Conservation (phyloP, 2,329 filamentous ascomycete species). For the Trichoderma arundinaceum region DNA sequence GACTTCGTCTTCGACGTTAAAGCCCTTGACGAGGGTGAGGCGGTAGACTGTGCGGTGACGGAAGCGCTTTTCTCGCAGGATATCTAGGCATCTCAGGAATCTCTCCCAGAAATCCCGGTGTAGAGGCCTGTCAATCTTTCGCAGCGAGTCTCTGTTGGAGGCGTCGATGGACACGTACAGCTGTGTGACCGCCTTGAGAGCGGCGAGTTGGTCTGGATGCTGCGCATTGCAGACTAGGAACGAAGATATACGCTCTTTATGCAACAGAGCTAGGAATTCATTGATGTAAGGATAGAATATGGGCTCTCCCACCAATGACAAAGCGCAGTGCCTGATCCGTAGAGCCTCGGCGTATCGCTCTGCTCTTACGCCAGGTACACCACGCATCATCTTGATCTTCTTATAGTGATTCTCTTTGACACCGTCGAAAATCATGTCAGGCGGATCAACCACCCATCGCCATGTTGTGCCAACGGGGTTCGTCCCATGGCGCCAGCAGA, state of each 20-base stretch:
- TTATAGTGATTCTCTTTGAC: slow-evolving; percentile 93
- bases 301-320: slow-evolving; percentile 93
- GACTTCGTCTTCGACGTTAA: slow-evolving; percentile 95
- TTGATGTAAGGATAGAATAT: slow-evolving; percentile 99
- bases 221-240: slow-evolving; percentile 98
- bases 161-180: slow-evolving; percentile 97
- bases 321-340: slow-evolving; percentile 89
- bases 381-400: slow-evolving; percentile 97
- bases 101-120: slow-evolving; percentile 98
- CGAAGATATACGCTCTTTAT: slow-evolving; percentile 84
- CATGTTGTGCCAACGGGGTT: slow-evolving; percentile 96
- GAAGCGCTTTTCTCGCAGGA: slow-evolving; percentile 81
- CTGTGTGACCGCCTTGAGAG: slow-evolving; percentile 86
- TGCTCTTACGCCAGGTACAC: slow-evolving; percentile 88
- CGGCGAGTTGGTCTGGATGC: slow-evolving; percentile 86
- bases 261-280: slow-evolving; percentile 82
- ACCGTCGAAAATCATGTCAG: slow-evolving; percentile 85
- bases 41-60: slow-evolving; percentile 92
- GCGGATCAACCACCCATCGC: slow-evolving; percentile 94
- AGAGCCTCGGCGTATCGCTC: slow-evolving; percentile 93
- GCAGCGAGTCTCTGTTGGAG: slow-evolving; percentile 83
- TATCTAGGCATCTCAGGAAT: slow-evolving; percentile 88
- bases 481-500: slow-evolving; percentile 97
- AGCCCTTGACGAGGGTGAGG: slow-evolving; percentile 93
- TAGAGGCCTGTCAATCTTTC: slow-evolving; percentile 87